phyloP scores from a whole-genome alignment of 805 yeast genomes.

The Dipodascus albidus region DNA sequence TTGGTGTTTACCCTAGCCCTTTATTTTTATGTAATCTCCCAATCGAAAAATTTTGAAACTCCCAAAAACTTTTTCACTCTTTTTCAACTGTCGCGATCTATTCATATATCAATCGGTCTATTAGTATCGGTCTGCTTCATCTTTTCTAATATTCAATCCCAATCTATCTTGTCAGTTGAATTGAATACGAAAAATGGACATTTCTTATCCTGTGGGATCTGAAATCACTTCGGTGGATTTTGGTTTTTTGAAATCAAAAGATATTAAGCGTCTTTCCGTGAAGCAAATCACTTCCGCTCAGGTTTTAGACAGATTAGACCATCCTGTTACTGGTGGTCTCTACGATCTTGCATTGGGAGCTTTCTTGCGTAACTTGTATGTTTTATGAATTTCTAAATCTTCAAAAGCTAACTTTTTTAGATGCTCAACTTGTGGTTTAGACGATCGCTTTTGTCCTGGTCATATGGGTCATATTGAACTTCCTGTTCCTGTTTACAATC shows the following conservation, averaged over 20 bases:
- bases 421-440: conserved; percentile 93
- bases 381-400: conserved; percentile 1
- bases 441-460: conserved; percentile 92
- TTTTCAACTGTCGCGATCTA: background rate
- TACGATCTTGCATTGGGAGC: conserved; percentile 96
- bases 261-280: conserved; percentile 78
- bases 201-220: conserved; percentile 92
- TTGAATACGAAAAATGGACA: conserved; percentile 53
- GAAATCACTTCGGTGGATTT: conserved; percentile 89
- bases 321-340: conserved; percentile 87
- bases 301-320: conserved; percentile 93
- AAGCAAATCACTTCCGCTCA: conserved; percentile 93
- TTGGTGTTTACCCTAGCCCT: background rate
- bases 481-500: conserved; percentile 92
- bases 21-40: background rate
- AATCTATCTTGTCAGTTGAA: background rate
- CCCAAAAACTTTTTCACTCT: background rate
- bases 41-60: background rate
- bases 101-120: too few relatives aligned
- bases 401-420: conserved; percentile 11
- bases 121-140: too few relatives aligned
- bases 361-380: conserved; percentile 57
- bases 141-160: background rate
- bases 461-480: conserved; percentile 97
- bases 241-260: conserved; percentile 69